Conservation (phyloP, 441 rosid genomes). For the Iberis amara region DNA sequence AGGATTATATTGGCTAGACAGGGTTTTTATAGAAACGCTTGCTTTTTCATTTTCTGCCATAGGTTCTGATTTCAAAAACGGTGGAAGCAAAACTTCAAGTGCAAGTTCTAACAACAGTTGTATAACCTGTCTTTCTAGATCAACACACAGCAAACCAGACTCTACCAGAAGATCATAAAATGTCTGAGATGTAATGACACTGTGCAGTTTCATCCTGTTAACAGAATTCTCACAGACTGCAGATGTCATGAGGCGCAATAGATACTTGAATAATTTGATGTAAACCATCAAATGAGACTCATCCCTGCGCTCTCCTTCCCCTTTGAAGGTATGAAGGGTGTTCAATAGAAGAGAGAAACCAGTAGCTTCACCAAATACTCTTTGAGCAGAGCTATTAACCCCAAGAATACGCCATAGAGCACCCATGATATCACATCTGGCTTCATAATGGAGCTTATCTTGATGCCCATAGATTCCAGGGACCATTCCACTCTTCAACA, state of each 20-base stretch:
- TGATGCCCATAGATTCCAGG: constrained; percentile 77
- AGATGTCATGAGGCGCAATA: constrained; percentile 78
- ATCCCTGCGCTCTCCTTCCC: constrained; percentile 39
- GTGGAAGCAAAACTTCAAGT: constrained; percentile 81
- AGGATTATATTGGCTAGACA: constrained; percentile 56
- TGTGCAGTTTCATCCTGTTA: constrained; percentile 76
- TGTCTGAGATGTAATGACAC: constrained; percentile 70
- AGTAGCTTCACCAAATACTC: constrained; percentile 87
- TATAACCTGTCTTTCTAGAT: constrained; percentile 84
- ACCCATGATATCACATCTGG: constrained; percentile 88
- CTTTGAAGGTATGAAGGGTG: constrained; percentile 71
- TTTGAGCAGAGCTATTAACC: constrained; percentile 66
- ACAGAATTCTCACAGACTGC: constrained; percentile 66
- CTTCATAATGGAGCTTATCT: constrained; percentile 65
- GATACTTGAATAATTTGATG: constrained; percentile 66
- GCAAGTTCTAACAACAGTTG: constrained; percentile 82
- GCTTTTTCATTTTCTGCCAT: constrained; percentile 42
- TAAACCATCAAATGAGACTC: constrained; percentile 43
- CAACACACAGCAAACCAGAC: constrained; percentile 83
- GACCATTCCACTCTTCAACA: constrained; percentile 89
- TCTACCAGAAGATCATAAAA: constrained; percentile 86
- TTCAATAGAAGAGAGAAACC: constrained; percentile 94
- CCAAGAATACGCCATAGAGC: constrained; percentile 85
- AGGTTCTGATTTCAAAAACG: constrained; percentile 56
- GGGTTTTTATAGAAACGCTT: constrained; percentile 44